Evolutionary conservation across 1,139 yeast species (phyloP), one percentile per base, ranked within the genome.

Genomic region (Kodamaea alishanica): DNA sequence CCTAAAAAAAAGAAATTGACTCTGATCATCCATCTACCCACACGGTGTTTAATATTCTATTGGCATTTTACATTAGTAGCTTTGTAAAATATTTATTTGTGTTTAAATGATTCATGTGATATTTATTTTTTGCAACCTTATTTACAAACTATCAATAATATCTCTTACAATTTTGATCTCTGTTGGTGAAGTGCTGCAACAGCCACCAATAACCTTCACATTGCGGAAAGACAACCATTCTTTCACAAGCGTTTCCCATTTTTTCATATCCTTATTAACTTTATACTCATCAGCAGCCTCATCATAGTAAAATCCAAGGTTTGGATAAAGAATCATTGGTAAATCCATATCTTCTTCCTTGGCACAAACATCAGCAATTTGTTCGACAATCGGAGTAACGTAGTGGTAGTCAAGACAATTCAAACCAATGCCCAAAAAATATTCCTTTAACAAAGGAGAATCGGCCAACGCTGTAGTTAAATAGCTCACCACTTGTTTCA

Each of bases 291-390:
- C 49, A 24, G 35, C 45, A 24, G 38, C 51, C 15, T 67, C 67
- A 46, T 74, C 71, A 49, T 73, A 76, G 11, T 58, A 50, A 45
- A 76, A 81, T 2, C 83, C 83, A 26, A 79, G 71, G 50, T 79
- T 79, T 10, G 84, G 84, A 49, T 79, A 79, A 6, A 74, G 63
- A 2, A 75, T 48, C 27, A 72, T 46, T 11, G 67, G 72, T 32
- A 40, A 30, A 10, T 41, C 40, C 26, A 51, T 46, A 24, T 47
- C 40, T 20, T 40, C 40, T 12, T 43, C 51, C 33, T 41, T 40
- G 4, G 37, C 34, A 28, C 50, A 41, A 38, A 52, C 51, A 32
- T 41, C 42, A 38, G 46, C 46, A 28, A 63, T 45, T 24, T 49
- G 47, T 4, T 46, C 41, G 6, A 61, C 37, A 8, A 61, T 48